These are phyloP conservation scores for Termitomyces eurrhizus DNA, from an alignment of 768 basidiomycete genomes.

Conservation along the genomic window DNA sequence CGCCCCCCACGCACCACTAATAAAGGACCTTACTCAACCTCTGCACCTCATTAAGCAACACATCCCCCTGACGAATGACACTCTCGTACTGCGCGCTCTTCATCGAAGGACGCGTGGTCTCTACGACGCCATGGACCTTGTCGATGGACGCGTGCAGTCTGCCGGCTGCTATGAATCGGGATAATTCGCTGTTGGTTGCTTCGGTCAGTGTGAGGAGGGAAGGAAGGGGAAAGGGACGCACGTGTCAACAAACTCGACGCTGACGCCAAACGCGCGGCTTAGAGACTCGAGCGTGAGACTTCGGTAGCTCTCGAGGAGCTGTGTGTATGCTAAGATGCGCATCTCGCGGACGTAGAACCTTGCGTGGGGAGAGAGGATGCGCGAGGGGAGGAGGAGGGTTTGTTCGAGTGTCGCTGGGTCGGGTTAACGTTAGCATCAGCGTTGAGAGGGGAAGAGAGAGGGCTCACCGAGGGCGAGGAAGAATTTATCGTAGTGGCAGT, in stretches of 20 bases:
- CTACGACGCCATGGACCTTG: conserved; percentile 91
- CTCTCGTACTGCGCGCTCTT: conserved; percentile 89
- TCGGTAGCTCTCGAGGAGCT: conserved; percentile 88
- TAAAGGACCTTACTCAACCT: conserved; percentile 86
- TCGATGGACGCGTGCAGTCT: conserved; percentile 88
- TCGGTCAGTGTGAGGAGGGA: neutral
- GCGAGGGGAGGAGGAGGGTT: conserved; percentile 81
- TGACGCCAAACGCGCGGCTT: conserved; percentile 84
- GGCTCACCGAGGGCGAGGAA: conserved; percentile 79
- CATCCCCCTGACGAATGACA: conserved; percentile 90
- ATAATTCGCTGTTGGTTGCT: conserved; percentile 62
- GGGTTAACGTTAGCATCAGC: neutral
- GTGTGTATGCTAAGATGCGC: conserved; percentile 90
- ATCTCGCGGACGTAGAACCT: conserved; percentile 93
- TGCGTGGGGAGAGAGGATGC: conserved; percentile 80
- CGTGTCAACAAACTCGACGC: conserved; percentile 84
- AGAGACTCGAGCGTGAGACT: conserved; percentile 88
- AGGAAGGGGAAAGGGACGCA: conserved; percentile 32
- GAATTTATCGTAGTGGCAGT: conserved; percentile 93
- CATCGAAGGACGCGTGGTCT: conserved; percentile 68
- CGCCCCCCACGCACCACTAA: too few relatives aligned
- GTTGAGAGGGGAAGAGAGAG: neutral
- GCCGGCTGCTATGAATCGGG: conserved; percentile 85
- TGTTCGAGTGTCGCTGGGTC: conserved; percentile 80
- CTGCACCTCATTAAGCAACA: conserved; percentile 83